Conservation (phyloP, 2,329 filamentous ascomycete species). For the Penicillium sp. region DNA sequence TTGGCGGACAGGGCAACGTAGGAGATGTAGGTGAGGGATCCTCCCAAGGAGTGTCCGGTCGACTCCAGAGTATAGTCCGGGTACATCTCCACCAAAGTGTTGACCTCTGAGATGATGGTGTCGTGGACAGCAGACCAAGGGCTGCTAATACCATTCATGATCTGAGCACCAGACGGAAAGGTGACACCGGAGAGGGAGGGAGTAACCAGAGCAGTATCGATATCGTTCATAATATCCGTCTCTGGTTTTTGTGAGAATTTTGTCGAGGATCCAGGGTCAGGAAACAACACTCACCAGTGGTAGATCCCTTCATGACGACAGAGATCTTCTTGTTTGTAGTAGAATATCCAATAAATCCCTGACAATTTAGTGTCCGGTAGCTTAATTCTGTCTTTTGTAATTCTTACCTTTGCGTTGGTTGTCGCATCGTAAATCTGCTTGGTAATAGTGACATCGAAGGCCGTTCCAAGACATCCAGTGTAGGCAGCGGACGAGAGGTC, state of each 20-base stretch:
- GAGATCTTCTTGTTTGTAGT: conserved; percentile 24
- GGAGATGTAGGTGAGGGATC: conserved; percentile 33
- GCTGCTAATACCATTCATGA: conserved; percentile 29
- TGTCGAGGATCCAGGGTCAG: too few species aligned
- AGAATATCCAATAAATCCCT: conserved; percentile 34
- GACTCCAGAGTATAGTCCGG: conserved; percentile 32
- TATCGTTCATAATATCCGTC: conserved; percentile 24
- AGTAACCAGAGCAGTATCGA: conserved; percentile 24
- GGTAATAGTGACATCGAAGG: conserved; percentile 34
- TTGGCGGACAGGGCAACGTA: conserved; percentile 33
- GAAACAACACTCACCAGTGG: conserved; percentile 11
- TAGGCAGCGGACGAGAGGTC: conserved; percentile 33
- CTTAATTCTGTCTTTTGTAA: background rate
- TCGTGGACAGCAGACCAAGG: conserved; percentile 33
- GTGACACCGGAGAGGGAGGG: conserved; percentile 29
- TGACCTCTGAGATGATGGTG: conserved; percentile 29
- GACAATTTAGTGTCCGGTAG: background rate
- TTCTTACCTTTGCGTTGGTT: conserved; percentile 26
- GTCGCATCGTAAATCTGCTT: conserved; percentile 23
- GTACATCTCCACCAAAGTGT: conserved; percentile 24
- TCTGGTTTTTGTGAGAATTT: background rate
- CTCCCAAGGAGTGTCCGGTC: conserved; percentile 34
- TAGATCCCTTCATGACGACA: conserved; percentile 34
- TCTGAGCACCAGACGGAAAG: conserved; percentile 27
- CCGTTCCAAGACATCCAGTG: conserved; percentile 25